Evolutionary conservation across 768 basidiomycete genomes (phyloP), one percentile per base, ranked within the genome.

Genomic region (Polyporus arcularius): DNA sequence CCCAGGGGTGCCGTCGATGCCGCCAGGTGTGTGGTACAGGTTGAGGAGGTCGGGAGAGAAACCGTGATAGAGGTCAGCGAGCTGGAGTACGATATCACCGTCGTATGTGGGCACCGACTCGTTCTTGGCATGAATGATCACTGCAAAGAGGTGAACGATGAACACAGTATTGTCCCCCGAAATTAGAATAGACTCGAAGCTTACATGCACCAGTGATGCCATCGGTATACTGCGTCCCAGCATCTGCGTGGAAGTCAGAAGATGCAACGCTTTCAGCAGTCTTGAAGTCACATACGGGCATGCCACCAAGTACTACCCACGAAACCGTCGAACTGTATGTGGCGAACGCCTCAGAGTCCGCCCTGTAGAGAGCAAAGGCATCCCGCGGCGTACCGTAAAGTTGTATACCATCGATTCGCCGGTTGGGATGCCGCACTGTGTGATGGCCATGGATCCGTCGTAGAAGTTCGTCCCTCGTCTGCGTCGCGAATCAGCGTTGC

Each of bases 381-480:
- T 26, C 21, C 21, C 21, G 21, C 21, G 21, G 28, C 40, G 15
- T 16, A 61, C 53, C 26, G 57, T 55, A 53, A 51, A 55, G 57
- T 75, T 75, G 68, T 78, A 78, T 2, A 70, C 73, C 61, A 81
- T 72, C 56, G 76, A 77, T 64, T 75, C 70, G 26, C 80, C 80
- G 4, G 82, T 76, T n/a, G 82, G 82, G 38, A 84, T 84, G 10
- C 79, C 79, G 63, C 84, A 84, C 64, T 84, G 78, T 1, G 82
- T 79, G 46, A 84, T 74, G 9, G 75, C 77, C 8, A 67, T 70
- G 0, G 80, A 76, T 2, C 82, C 82, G 54, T 84, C 82, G 65
- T 78, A 81, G 61, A 74, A 81, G 57, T 78, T 77, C 1, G 82
- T 82, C 7, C 57, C 58, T 9, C 61, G 57, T 41, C 35, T 76